Conservation (phyloP, 2,329 filamentous ascomycete species). For the Monosporascus sp. region DNA sequence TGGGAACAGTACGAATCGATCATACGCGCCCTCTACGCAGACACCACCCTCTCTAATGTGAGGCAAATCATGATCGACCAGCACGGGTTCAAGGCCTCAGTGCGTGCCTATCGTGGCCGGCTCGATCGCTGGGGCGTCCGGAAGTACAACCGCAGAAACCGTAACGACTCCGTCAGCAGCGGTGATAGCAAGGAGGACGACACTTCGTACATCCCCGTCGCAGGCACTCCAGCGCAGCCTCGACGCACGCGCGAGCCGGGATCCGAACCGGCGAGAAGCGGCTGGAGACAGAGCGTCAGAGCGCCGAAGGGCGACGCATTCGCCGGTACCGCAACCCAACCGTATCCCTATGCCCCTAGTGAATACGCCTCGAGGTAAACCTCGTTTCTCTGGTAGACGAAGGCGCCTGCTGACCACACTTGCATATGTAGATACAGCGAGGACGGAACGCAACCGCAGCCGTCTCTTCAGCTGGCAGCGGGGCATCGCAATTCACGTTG, state of each 20-base stretch:
- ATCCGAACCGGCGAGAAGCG: neutral
- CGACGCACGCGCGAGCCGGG: neutral
- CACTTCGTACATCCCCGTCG: neutral
- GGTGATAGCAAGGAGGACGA: neutral
- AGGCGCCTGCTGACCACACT: too few species aligned
- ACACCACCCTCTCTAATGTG: conserved; percentile 20
- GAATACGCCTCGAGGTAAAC: neutral
- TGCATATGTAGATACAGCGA: neutral
- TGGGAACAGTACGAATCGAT: conserved; percentile 7
- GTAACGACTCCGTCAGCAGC: conserved; percentile 4
- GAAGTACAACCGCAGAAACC: conserved; percentile 41
- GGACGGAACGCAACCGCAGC: neutral
- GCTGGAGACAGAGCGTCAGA: neutral
- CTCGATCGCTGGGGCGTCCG: conserved; percentile 40
- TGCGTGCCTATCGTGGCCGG: conserved; percentile 44
- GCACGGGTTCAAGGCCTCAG: conserved; percentile 32
- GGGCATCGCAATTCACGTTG: neutral
- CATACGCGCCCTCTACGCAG: conserved; percentile 13
- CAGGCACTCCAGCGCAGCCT: neutral
- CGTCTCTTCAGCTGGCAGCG: neutral
- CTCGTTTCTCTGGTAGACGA: too few species aligned
- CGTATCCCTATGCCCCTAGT: neutral
- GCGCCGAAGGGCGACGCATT: neutral
- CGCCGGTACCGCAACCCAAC: neutral
- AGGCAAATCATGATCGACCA: conserved; percentile 23